phyloP scores from a whole-genome alignment of 306 rosid species.

The Cicer pinnatifidum region DNA sequence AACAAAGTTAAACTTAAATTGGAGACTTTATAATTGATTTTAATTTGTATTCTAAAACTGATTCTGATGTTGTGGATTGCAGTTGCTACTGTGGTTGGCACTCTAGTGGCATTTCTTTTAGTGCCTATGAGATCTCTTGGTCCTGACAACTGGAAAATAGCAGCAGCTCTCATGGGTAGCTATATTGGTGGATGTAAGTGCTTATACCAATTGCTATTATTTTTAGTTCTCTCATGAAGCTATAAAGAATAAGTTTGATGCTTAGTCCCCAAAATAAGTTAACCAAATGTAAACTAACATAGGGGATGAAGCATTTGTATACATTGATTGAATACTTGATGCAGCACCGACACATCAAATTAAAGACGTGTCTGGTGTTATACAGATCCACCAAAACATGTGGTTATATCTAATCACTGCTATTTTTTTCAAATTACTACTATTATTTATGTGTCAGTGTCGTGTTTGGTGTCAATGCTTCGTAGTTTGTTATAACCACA shows the following conservation, averaged over 20 bases:
- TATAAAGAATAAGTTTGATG: no score
- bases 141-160: conserved; percentile 53
- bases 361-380: no score
- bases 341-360: no score
- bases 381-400: no score
- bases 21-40: no score
- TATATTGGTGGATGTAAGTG: conserved; percentile 57
- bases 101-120: conserved; percentile 50
- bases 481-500: no score
- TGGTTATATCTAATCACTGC: no score
- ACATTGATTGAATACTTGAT: background rate
- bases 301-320: background rate
- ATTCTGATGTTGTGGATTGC: conserved; percentile 34
- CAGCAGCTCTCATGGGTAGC: conserved; percentile 56
- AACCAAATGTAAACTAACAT: background rate
- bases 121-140: conserved; percentile 55
- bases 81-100: conserved; percentile 49
- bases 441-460: no score
- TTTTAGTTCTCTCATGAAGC: no score
- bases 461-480: no score
- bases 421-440: no score
- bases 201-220: conserved; percentile 13
- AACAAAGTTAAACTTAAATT: no score
- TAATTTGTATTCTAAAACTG: background rate
- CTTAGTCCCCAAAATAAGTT: background rate